phyloP scores from a whole-genome alignment of 2,329 filamentous ascomycete genomes.

The Penicillium occitanis region DNA sequence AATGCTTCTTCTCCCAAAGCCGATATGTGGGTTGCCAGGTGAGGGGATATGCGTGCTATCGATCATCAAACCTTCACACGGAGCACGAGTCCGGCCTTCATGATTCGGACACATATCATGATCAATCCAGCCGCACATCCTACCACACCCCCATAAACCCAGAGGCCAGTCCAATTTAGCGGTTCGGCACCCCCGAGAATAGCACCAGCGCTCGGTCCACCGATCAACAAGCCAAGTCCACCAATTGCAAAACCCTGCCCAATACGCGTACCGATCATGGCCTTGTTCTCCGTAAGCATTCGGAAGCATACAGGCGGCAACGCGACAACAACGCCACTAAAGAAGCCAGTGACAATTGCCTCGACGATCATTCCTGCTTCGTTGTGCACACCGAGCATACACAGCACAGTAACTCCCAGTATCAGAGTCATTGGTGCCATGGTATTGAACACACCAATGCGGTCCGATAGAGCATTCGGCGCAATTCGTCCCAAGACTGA shows the following conservation, averaged over 20 bases:
- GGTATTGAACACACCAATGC: constrained; percentile 51
- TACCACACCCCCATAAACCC: constrained; percentile 32
- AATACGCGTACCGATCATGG: constrained; percentile 54
- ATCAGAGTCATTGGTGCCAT: constrained; percentile 35
- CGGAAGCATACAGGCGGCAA: constrained; percentile 31
- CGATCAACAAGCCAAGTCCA: constrained; percentile 48
- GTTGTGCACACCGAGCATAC: constrained; percentile 28
- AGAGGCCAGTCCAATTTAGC: constrained; percentile 38
- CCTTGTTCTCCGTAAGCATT: constrained; percentile 38
- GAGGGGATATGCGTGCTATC: not conserved
- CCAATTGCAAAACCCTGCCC: constrained; percentile 53
- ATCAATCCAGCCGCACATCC: constrained; percentile 23
- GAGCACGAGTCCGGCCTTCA: constrained; percentile 7
- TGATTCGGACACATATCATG: constrained; percentile 2
- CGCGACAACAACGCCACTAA: constrained; percentile 43
- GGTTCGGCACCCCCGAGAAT: constrained; percentile 38
- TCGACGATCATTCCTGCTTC: constrained; percentile 30
- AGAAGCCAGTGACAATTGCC: constrained; percentile 42
- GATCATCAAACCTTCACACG: not conserved
- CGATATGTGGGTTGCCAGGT: not conserved
- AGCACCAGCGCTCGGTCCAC: constrained; percentile 51
- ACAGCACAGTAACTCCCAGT: constrained; percentile 21
- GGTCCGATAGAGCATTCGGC: constrained; percentile 54
- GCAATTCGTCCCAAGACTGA: constrained; percentile 60
- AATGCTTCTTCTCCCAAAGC: not conserved